phyloP scores from a whole-genome alignment of 306 rosid species.

The Inga oerstediana region DNA sequence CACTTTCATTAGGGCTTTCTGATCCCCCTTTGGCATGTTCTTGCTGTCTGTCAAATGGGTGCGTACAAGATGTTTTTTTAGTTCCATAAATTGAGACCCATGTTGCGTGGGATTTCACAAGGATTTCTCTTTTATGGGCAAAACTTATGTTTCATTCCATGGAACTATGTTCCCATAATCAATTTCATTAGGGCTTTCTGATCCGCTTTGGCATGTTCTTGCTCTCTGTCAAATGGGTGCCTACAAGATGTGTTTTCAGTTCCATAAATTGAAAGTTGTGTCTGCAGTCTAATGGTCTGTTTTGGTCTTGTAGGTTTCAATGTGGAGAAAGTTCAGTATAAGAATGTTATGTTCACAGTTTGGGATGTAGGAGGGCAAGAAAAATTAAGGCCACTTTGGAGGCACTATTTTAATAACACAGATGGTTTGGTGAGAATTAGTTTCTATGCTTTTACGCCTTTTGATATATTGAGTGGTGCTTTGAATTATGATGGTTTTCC shows the following conservation, averaged over 20 bases:
- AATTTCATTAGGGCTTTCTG: neutral
- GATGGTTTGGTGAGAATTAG: constrained; percentile 78
- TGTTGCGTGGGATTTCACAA: neutral
- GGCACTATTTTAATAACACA: constrained; percentile 92
- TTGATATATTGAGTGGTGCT: constrained; percentile 11
- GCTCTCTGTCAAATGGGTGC: neutral
- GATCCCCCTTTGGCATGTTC: neutral
- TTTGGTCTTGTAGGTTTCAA: constrained; percentile 74
- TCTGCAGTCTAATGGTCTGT: constrained; percentile 13
- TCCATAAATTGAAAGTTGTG: neutral
- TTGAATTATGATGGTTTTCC: constrained; percentile 5
- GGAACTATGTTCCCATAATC: neutral
- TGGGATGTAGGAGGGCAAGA: constrained; percentile 99
- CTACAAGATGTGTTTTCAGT: constrained; percentile 22
- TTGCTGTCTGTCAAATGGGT: neutral
- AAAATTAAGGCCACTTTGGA: constrained; percentile 95
- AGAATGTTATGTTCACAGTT: constrained; percentile 94
- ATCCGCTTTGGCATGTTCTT: neutral
- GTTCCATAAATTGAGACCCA: neutral
- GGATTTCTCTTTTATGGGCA: neutral
- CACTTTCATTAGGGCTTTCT: neutral
- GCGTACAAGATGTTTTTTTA: too few species aligned
- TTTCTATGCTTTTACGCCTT: constrained; percentile 21
- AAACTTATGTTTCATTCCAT: neutral
- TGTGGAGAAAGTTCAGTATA: constrained; percentile 97